These are phyloP conservation scores for Citrus sp. DNA, from an alignment of 345 rosid species.

Conservation along the genomic window DNA sequence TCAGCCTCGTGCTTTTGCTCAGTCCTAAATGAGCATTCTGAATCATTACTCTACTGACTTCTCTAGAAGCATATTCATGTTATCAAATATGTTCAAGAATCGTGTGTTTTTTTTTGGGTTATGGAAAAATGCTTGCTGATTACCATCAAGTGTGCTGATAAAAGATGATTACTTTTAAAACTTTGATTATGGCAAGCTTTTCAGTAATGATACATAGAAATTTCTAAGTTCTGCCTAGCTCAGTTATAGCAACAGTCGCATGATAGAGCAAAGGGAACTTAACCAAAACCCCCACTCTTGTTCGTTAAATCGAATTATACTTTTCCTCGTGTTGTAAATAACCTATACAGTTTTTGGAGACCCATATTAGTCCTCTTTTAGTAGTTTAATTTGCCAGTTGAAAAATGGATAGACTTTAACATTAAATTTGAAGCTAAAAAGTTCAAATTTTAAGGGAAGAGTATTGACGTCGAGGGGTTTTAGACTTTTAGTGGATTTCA, in stretches of 20 bases:
- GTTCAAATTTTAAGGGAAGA: too few relatives aligned
- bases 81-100: neutral
- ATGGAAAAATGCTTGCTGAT: neutral
- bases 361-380: too few relatives aligned
- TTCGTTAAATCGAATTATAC: too few relatives aligned
- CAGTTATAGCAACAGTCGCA: neutral
- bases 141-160: neutral
- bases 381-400: too few relatives aligned
- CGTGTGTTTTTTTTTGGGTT: neutral
- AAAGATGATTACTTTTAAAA: neutral
- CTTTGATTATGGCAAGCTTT: neutral
- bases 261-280: too few relatives aligned
- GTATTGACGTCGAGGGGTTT: too few relatives aligned
- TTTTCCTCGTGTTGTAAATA: too few relatives aligned
- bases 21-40: neutral
- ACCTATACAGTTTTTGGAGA: too few relatives aligned
- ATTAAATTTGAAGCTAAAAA: too few relatives aligned
- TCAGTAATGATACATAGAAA: neutral
- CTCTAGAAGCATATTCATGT: neutral
- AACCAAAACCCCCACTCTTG: too few relatives aligned
- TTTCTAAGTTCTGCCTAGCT: neutral
- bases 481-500: too few relatives aligned
- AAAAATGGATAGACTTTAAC: too few relatives aligned
- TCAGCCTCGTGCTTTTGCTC: neutral
- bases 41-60: neutral